Evolutionary conservation across 202 grass and related monocot genomes (phyloP), one percentile per base, ranked within the genome.

Genomic region (Setaria italica): DNA sequence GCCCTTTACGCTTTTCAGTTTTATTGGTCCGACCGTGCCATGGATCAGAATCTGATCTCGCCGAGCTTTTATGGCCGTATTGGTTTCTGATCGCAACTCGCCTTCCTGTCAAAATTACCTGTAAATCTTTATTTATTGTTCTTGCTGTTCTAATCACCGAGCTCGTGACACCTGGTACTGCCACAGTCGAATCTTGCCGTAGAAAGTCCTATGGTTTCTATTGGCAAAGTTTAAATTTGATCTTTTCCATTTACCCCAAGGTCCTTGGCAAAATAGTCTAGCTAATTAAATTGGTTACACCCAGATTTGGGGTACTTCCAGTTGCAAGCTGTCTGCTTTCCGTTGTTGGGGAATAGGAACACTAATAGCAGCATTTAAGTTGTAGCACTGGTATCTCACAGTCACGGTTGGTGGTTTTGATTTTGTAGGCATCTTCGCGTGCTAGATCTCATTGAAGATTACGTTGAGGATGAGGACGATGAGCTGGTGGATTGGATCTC

Each of bases 401-500:
- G 34, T 54, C 48, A 11, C 4, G 8, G 48, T 87, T 56, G 47
- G 19, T 9, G 9, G 42, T 77, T 83, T 86, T 88, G 20, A 68
- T 76, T 76, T 88, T 70, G 70, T 62, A 97, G 92, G 82, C 78
- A 92, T 82, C 90, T 97, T 17, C 83, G 91, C 0, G 85, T 90
- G 54, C 84, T 97, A 84, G 92, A 97, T 88, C 90, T 97, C 70
- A 95, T 86, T 78, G 93, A 95, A 72, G 90, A 95, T 58, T 90
- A 79, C 42, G 11, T 95, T 1, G 85, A 90, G 7, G 90, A 92
- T 4, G 92, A 92, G 29, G 93, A 95, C 9, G 84, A 78, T 0
- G 88, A 88, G 60, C 62, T 87, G 41, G 90, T 92, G 50, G 93
- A 95, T 70, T 97, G 95, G 95, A 94, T 97, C 89, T 94, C 89